A percentile compares a stretch with the other conserved stretches of the same genome.
Conservation (phyloP, 2,329 filamentous ascomycete genomes). For the Fusarium compactum region DNA sequence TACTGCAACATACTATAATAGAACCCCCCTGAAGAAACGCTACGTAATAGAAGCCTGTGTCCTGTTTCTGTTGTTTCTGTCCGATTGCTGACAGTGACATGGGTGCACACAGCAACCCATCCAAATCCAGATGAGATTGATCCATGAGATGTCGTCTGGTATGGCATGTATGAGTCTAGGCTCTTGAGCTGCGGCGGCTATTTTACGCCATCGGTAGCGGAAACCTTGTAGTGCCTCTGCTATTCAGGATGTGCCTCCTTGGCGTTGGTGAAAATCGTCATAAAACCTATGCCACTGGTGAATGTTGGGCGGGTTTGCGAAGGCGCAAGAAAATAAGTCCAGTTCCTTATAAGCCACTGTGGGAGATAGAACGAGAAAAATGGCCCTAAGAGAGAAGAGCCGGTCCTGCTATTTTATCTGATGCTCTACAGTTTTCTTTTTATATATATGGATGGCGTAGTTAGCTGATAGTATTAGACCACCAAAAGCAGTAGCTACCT, state of each 20-base stretch:
- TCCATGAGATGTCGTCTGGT: slow-evolving; percentile 22
- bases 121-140: slow-evolving; percentile 1
- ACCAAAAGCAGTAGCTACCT: too few species aligned
- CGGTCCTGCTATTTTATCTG: not conserved
- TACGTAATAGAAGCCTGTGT: not conserved
- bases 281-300: slow-evolving; percentile 11
- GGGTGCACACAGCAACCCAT: not conserved
- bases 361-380: not conserved
- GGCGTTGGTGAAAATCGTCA: slow-evolving; percentile 10
- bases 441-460: not conserved
- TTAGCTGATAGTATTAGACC: not conserved
- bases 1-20: not conserved
- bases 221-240: slow-evolving; percentile 18
- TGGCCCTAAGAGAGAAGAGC: not conserved
- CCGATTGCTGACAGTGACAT: not conserved
- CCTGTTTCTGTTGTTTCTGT: not conserved
- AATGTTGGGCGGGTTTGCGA: not conserved
- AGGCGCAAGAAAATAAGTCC: not conserved
- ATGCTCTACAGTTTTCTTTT: not conserved
- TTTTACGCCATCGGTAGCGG: slow-evolving; percentile 26
- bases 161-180: slow-evolving; percentile 17
- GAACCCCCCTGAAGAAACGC: not conserved
- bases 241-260: slow-evolving; percentile 3
- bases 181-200: slow-evolving; percentile 23
- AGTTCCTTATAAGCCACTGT: not conserved